Conservation (phyloP, 1,284 basidiomycete species). For the Sparassis latifolia region DNA sequence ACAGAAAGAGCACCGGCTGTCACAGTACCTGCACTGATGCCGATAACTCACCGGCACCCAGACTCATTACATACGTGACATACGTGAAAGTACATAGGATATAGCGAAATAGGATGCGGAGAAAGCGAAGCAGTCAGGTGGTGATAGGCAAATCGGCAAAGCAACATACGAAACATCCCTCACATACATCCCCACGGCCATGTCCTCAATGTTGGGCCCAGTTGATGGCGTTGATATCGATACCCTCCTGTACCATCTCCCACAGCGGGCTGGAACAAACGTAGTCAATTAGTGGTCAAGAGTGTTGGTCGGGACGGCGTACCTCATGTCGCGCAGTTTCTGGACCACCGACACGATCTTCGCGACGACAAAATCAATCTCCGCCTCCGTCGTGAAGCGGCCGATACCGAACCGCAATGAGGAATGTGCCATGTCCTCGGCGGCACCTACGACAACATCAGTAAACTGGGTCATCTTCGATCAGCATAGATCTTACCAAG, state of each 20-base stretch:
- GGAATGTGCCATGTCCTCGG: conserved; percentile 99
- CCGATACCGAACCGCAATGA: conserved; percentile 97
- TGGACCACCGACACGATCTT: conserved; percentile 86
- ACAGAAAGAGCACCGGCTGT: no score
- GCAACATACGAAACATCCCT: no score
- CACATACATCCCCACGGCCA: no score
- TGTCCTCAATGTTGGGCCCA: conserved; percentile 67
- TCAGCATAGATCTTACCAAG: conserved; percentile 48
- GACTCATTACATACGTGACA: no score
- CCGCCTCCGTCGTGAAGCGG: conserved; percentile 95
- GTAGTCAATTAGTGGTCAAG: conserved; percentile 1
- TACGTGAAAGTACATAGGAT: no score
- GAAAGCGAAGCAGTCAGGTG: no score
- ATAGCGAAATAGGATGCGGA: no score
- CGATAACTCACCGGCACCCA: no score
- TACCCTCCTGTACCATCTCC: conserved; percentile 99
- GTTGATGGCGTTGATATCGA: conserved; percentile 89
- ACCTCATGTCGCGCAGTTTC: conserved; percentile 70
- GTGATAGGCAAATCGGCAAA: no score
- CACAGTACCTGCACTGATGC: no score
- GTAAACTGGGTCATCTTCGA: conserved; percentile 1
- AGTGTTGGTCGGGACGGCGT: conserved; percentile 12
- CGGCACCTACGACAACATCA: conserved; percentile 53
- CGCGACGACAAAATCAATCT: conserved; percentile 91
- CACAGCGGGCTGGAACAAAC: conserved; percentile 67